Base-by-base conservation (phyloP, 202 grass and related monocot genomes). In the Dendrocalamus latiflorus region DNA sequence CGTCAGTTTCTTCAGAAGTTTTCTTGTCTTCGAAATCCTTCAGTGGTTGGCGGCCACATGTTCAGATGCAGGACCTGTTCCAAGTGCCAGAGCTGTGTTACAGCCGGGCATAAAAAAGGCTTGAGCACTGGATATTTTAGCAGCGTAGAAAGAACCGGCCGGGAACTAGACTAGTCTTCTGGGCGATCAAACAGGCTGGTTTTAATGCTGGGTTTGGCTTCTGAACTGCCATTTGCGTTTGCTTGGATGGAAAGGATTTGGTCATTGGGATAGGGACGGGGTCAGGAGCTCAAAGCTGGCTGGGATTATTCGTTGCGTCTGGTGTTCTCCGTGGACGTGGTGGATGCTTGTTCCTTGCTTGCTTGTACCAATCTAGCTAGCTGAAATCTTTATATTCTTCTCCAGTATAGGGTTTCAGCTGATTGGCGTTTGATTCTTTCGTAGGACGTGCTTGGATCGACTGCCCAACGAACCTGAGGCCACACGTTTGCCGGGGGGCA, bases 341-440 rank as follows among this genome's bases (percentile, higher is more conserved):
- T 77, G 65, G 70, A n/a, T 65, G 68, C 82, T 94, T 90, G 91
- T 97, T 89, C 91, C 88, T 97, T 97, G 85, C 92, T 90, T 92
- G 84, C 75, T 72, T 85, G 69, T 6, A 24, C 57, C 49, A 1
- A 58, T 42, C 36, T 10, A 72, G 48, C 28, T 45, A n/a, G n/a
- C n/a, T n/a, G n/a, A 56, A 65, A 80, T 55, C 64, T 54, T 9
- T 48, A 12, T 11, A 22, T 33, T 56, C 72, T 87, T 21, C 70
- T 34, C 44, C 24, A 16, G 73, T 57, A 20, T 25, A 17, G n/a
- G n/a, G 42, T 11, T 54, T n/a, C 60, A 54, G 4, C 34, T 43
- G 13, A 26, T 79, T 50, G 43, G 16, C 34, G 63, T 77, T 16
- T 53, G 49, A 72, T 66, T 61, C 22, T 50, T 62, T 47, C 22